phyloP scores from a whole-genome alignment of 1,284 basidiomycete species.

The Moesziomyces sp. region DNA sequence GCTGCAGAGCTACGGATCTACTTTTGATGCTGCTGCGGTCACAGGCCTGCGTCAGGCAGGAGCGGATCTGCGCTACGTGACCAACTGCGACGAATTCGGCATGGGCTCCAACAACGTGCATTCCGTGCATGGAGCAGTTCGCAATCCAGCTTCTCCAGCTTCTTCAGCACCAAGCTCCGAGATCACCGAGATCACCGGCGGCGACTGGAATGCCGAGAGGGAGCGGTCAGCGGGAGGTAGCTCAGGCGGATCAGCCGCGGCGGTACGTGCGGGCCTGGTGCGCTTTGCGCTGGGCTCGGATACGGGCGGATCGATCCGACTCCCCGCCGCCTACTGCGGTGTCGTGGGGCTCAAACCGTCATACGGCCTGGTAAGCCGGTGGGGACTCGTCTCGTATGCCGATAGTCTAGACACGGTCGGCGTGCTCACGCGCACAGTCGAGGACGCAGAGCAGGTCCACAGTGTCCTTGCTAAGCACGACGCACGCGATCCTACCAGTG shows the following conservation, averaged over 20 bases:
- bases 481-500: slow-evolving; percentile 82
- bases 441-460: slow-evolving; percentile 74
- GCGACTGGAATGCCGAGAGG: slow-evolving; percentile 65
- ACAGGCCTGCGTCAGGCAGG: slow-evolving; percentile 75
- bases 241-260: slow-evolving; percentile 66
- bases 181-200: neutral
- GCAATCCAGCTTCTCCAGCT: slow-evolving; percentile 46
- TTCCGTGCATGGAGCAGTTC: slow-evolving; percentile 55
- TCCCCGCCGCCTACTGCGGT: slow-evolving; percentile 94
- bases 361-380: slow-evolving; percentile 88
- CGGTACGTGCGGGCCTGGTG: slow-evolving; percentile 52
- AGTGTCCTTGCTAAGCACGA: slow-evolving; percentile 78
- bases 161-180: neutral
- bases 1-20: slow-evolving; percentile 74
- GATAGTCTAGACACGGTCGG: slow-evolving; percentile 96
- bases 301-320: slow-evolving; percentile 90
- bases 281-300: slow-evolving; percentile 83
- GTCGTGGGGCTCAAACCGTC: slow-evolving; percentile 92
- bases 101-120: slow-evolving; percentile 76
- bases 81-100: slow-evolving; percentile 97
- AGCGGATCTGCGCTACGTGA: slow-evolving; percentile 83
- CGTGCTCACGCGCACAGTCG: slow-evolving; percentile 75
- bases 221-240: slow-evolving; percentile 73
- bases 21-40: slow-evolving; percentile 89
- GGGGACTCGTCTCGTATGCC: slow-evolving; percentile 91